Conservation (phyloP, 1,284 basidiomycete genomes). For the Irpex sp. region DNA sequence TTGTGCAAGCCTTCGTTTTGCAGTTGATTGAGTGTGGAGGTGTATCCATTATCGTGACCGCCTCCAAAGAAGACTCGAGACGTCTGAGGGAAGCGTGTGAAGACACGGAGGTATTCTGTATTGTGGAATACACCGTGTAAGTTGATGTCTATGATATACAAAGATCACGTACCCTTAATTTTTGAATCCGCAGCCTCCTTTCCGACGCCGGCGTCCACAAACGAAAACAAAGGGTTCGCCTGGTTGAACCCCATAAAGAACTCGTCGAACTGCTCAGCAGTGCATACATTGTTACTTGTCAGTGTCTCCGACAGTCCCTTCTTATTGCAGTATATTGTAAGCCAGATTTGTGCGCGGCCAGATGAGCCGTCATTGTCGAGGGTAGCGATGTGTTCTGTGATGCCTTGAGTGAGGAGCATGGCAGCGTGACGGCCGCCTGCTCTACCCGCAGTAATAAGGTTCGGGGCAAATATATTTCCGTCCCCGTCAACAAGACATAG, state of each 20-base stretch:
- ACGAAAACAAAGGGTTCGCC: slow-evolving; percentile 42
- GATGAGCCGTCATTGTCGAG: slow-evolving; percentile 23
- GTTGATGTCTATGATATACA: not conserved
- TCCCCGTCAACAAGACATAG: slow-evolving; percentile 45
- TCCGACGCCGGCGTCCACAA: slow-evolving; percentile 52
- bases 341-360: slow-evolving; percentile 35
- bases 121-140: not conserved
- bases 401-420: slow-evolving; percentile 35
- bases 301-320: slow-evolving; percentile 39
- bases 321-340: slow-evolving; percentile 44
- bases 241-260: slow-evolving; percentile 47
- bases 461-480: slow-evolving; percentile 42
- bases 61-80: slow-evolving; percentile 43
- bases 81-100: slow-evolving; percentile 43
- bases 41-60: slow-evolving; percentile 55
- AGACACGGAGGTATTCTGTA: slow-evolving; percentile 40
- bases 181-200: slow-evolving; percentile 58
- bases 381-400: slow-evolving; percentile 32
- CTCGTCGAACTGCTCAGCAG: slow-evolving; percentile 36
- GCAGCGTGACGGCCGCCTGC: slow-evolving; percentile 42
- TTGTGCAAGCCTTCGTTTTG: slow-evolving; percentile 45
- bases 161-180: slow-evolving; percentile 39
- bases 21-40: slow-evolving; percentile 42
- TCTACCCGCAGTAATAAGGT: slow-evolving; percentile 35
- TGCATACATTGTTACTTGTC: slow-evolving; percentile 32